Base-by-base conservation (phyloP, 164 flowering plant species). In the Annona squamosa region DNA sequence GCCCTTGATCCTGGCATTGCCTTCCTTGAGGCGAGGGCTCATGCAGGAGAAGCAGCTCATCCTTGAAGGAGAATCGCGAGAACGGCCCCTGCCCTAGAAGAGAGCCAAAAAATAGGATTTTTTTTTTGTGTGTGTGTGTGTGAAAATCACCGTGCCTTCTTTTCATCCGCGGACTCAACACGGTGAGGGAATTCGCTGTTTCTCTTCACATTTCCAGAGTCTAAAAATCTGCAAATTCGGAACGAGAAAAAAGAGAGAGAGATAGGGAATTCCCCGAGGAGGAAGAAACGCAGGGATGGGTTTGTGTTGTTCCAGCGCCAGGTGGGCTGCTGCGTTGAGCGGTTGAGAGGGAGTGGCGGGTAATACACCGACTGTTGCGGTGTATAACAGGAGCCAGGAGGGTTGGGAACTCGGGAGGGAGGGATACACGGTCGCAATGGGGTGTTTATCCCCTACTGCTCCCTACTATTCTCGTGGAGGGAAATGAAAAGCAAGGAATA, bases 1-100 rank as follows among this genome's bases (percentile, higher is more conserved):
- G 68, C 45, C 81, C 43, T 77, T 75, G 44, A 82, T 75, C 63
- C 73, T 69, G 37, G 37, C 37, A 5, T 66, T 65, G 3, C 59
- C 70, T 10, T 75, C 80, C 74, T 73, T 82, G 17, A 69, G 73
- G 42, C 72, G 78, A 73, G 78, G 72, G 61, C 73, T 64, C 5
- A 79, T 73, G 48, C 82, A 82, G 57, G 75, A 48, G 73, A 82
- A 77, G 74, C 84, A 82, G 46, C 82, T 68, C 82, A 79, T 79
- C 67, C 45, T 52, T 26, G 37, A 26, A 26, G 59, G 13, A 52
- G 59, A 52, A 52, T 52, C 13, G 13, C 59, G 59, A 52, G 59
- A 52, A 52, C 13, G 59, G 13, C 59, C 59, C 59, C 13, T 10
- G 59, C 7, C 59, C 59, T 52, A 6, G 13, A 12, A 52, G 13